Base-by-base conservation (phyloP, 331 rosid genomes). In the Rosa hybrid region DNA sequence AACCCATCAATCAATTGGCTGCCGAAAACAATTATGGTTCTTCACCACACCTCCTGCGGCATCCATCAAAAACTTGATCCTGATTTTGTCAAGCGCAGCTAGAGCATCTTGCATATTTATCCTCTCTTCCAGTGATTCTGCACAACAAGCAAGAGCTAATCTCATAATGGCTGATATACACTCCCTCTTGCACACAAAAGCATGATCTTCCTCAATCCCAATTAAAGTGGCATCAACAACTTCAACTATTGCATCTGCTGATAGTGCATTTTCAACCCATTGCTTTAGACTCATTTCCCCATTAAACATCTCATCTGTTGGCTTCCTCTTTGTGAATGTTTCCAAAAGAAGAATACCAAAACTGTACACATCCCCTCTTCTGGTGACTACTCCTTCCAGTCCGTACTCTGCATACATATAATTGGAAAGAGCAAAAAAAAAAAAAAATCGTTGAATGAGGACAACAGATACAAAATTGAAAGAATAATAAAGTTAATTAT, bases 321-420 rank as follows among this genome's bases (percentile, higher is more conserved):
- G 91, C 62, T 53, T 85, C 77, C 21, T 87, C 21, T 78, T 76
- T 82, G 88, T 87, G 38, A 80, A 82, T 8, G 84, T 77, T 78
- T 87, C 87, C 83, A 85, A 1, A 0, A 64, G 0, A 0, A 34
- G 2, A 5, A 65, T 34, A 2, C 45, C 71, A 14, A 34, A 65
- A 34, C 21, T 64, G 0, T 64, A 14, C 21, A 64, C 70, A 14
- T 64, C 45, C 21, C 70, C 70, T 30, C 76, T 81, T 10, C 65
- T 49, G 0, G 88, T 83, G 5, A 25, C 68, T 0, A 23, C 4
- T 4, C 68, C 68, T 25, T 62, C 39, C 0, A 3, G 1, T 4
- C 39, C 68, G 0, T 79, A 83, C 69, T 86, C 87, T 88, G 72
- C 77, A 68, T 4, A 0, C 11, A 60, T 34, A 1, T 11, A 0